Conservation (phyloP, 768 basidiomycete species). For the Mrakia gelida region DNA sequence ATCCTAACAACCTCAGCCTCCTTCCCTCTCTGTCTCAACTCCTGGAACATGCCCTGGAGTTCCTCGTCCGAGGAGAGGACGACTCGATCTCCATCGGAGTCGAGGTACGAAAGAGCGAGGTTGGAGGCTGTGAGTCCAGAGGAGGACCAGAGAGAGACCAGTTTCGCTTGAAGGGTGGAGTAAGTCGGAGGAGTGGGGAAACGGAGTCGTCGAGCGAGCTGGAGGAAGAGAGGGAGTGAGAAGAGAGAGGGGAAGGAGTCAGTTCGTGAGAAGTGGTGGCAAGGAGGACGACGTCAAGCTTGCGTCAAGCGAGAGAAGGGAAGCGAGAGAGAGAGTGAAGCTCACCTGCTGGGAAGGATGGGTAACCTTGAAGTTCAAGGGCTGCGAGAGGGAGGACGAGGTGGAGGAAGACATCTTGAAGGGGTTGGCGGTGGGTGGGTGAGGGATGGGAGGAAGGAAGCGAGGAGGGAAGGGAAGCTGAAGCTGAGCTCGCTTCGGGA, state of each 20-base stretch:
- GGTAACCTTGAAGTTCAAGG: conserved; percentile 16
- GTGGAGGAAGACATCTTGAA: background rate
- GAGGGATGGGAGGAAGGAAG: background rate
- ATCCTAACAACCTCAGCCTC: conserved; percentile 26
- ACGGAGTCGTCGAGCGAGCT: conserved; percentile 28
- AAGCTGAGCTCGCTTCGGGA: background rate
- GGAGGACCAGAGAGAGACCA: conserved; percentile 16
- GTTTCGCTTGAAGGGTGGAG: conserved; percentile 12
- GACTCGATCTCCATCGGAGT: conserved; percentile 16
- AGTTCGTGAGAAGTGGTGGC: background rate
- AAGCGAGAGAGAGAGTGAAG: background rate
- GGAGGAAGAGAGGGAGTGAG: no score
- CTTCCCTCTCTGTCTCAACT: conserved; percentile 8
- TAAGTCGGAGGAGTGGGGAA: conserved; percentile 24
- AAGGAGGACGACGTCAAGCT: background rate
- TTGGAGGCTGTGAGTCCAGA: conserved; percentile 13
- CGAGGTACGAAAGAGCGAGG: conserved; percentile 25
- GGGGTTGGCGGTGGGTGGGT: background rate
- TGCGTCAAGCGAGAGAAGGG: background rate
- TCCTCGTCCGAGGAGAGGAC: conserved; percentile 27
- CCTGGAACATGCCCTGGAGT: conserved; percentile 17
- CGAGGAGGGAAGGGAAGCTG: background rate
- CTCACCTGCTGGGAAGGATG: background rate
- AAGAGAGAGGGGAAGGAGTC: background rate
- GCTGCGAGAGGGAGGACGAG: background rate